A percentile compares a stretch with the other conserved stretches of the same genome.
phyloP scores from a whole-genome alignment of 257 asterid genomes.

The Penstemon davidsonii region DNA sequence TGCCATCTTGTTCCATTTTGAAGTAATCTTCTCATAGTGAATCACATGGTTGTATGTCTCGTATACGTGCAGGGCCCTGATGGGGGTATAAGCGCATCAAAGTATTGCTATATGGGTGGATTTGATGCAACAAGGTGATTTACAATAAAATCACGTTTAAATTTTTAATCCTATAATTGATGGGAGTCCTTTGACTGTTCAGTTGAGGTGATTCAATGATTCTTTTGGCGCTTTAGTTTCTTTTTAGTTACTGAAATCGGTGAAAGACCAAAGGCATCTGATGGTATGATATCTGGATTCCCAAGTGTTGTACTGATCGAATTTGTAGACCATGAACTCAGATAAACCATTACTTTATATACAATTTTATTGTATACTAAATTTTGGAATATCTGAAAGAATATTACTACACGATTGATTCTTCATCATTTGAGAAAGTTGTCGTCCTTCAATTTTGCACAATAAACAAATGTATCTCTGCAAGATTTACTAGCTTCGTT shows the following conservation, averaged over 20 bases:
- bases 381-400: neutral
- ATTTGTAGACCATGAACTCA: conserved; percentile 4
- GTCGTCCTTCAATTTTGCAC: neutral
- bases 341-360: conserved; percentile 7
- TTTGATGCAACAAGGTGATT: conserved; percentile 96
- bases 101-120: conserved; percentile 97
- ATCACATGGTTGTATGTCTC: conserved; percentile 22
- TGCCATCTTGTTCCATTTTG: conserved; percentile 28
- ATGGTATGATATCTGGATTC: conserved; percentile 4
- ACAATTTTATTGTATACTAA: conserved; percentile 10
- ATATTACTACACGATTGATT: neutral
- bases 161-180: neutral
- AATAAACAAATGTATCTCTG: neutral
- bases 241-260: neutral
- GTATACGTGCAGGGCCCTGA: conserved; percentile 85
- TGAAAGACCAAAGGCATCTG: neutral
- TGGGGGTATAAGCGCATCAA: conserved; percentile 96
- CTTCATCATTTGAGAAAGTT: neutral
- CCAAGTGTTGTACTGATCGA: conserved; percentile 17
- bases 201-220: neutral
- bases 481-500: neutral
- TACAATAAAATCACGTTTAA: conserved; percentile 4
- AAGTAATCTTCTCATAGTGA: conserved; percentile 21
- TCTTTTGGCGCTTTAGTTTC: conserved; percentile 4
- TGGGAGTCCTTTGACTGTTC: conserved; percentile 1